Evolutionary conservation across 305 asterid species (phyloP).

Genomic region (Monarda citriodora): DNA sequence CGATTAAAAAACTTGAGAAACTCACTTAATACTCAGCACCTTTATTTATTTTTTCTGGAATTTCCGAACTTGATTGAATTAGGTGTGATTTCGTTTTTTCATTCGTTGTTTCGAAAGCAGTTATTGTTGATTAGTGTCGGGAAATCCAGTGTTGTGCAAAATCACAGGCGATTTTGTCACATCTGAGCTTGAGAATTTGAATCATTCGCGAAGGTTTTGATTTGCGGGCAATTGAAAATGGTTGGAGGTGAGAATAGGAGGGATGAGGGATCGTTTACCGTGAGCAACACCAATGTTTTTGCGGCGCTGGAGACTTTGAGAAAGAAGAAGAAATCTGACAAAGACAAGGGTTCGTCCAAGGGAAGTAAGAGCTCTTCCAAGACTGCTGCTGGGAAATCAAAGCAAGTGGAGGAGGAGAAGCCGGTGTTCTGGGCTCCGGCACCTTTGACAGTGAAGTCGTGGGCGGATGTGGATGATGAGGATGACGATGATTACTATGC

Average conservation of each 20-base stretch:
- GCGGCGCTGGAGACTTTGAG: constrained; percentile 57
- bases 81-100: background rate
- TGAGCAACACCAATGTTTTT: constrained; percentile 56
- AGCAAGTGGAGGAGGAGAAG: constrained; percentile 47
- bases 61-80: constrained; percentile 1
- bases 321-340: constrained; percentile 69
- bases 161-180: constrained; percentile 11
- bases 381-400: constrained; percentile 39
- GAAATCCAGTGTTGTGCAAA: constrained; percentile 8
- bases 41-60: background rate
- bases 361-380: constrained; percentile 37
- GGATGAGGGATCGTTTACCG: constrained; percentile 51
- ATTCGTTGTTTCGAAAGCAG: constrained; percentile 11
- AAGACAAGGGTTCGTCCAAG: constrained; percentile 42
- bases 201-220: constrained; percentile 9
- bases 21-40: constrained; percentile 1
- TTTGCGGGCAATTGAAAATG: constrained; percentile 33
- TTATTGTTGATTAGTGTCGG: constrained; percentile 6
- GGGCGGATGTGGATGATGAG: constrained; percentile 99
- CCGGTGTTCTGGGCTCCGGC: constrained; percentile 93
- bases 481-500: constrained; percentile 96
- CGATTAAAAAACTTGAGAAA: background rate
- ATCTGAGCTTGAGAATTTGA: constrained; percentile 19
- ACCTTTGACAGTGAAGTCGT: constrained; percentile 79
- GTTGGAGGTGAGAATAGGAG: constrained; percentile 66